phyloP scores from a whole-genome alignment of 2,329 filamentous ascomycete genomes.

The Pleurostoma richardsiae region DNA sequence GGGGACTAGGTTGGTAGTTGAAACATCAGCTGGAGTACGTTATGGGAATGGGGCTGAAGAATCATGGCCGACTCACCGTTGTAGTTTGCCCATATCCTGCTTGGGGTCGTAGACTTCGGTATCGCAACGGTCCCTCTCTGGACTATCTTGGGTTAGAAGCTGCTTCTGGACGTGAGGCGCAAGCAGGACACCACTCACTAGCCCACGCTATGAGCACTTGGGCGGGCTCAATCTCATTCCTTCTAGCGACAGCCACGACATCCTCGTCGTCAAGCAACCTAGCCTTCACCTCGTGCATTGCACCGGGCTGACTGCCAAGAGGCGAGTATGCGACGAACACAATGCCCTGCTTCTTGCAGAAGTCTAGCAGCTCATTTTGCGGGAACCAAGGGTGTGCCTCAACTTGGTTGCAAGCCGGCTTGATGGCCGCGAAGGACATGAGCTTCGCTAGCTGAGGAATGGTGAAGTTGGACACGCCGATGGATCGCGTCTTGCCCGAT shows the following conservation, averaged over 20 bases:
- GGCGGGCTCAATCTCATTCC: slow-evolving; percentile 44
- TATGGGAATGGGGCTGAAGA: too few relatives aligned
- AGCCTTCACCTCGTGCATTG: slow-evolving; percentile 16
- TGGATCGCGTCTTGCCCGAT: neutral
- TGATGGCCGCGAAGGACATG: neutral
- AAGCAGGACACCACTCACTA: too few relatives aligned
- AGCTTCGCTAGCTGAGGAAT: neutral
- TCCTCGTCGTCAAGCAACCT: slow-evolving; percentile 35
- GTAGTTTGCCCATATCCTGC: too few relatives aligned
- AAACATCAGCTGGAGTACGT: too few relatives aligned
- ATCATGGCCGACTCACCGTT: too few relatives aligned
- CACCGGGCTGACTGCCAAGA: slow-evolving; percentile 46
- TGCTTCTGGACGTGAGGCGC: too few relatives aligned
- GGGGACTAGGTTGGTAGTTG: too few relatives aligned
- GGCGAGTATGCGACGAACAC: slow-evolving; percentile 49
- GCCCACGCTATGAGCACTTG: slow-evolving; percentile 50
- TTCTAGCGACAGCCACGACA: slow-evolving; percentile 46
- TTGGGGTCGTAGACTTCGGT: slow-evolving; percentile 48
- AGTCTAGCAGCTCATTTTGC: neutral
- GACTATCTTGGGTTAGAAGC: slow-evolving; percentile 15
- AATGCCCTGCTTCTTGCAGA: slow-evolving; percentile 24
- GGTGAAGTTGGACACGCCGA: neutral
- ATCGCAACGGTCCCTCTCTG: slow-evolving; percentile 48
- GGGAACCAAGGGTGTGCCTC: neutral
- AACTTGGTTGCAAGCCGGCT: neutral